Conservation (phyloP, 2,329 filamentous ascomycete species). For the Colletotrichum filicis region DNA sequence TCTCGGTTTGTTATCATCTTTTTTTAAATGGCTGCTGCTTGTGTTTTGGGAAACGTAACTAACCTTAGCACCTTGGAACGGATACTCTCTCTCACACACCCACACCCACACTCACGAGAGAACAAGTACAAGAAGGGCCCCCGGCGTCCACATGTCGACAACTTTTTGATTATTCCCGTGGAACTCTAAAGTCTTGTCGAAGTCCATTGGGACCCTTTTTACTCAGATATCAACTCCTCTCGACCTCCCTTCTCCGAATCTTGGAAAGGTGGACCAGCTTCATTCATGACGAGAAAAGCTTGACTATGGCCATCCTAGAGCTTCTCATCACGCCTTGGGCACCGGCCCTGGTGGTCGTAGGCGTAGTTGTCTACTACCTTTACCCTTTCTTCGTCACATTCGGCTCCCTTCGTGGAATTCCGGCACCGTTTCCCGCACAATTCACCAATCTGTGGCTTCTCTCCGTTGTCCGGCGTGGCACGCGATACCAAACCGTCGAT, state of each 20-base stretch:
- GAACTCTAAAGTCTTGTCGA: background rate
- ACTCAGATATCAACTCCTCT: background rate
- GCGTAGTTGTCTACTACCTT: conserved; percentile 42
- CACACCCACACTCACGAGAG: background rate
- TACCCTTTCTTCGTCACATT: conserved; percentile 70
- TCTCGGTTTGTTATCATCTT: conserved; percentile 1
- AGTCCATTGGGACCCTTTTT: background rate
- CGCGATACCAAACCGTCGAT: conserved; percentile 74
- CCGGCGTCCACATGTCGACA: background rate
- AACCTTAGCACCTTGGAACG: background rate
- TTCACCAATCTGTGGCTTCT: conserved; percentile 88
- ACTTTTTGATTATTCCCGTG: background rate
- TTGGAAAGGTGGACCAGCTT: background rate
- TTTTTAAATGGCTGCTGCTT: background rate
- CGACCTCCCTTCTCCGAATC: background rate
- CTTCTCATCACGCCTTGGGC: conserved; percentile 32
- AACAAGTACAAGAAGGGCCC: conserved; percentile 8
- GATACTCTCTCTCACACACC: no score
- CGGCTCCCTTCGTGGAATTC: conserved; percentile 62
- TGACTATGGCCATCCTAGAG: conserved; percentile 25
- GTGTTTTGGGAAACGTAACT: background rate
- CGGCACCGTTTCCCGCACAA: conserved; percentile 69
- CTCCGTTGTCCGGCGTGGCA: conserved; percentile 71
- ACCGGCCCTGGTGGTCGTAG: conserved; percentile 15
- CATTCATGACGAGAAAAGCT: background rate